Evolutionary conservation across 1,284 basidiomycete genomes (phyloP), one percentile per base, ranked within the genome.

Genomic region (Ceraceosorus bombacis): DNA sequence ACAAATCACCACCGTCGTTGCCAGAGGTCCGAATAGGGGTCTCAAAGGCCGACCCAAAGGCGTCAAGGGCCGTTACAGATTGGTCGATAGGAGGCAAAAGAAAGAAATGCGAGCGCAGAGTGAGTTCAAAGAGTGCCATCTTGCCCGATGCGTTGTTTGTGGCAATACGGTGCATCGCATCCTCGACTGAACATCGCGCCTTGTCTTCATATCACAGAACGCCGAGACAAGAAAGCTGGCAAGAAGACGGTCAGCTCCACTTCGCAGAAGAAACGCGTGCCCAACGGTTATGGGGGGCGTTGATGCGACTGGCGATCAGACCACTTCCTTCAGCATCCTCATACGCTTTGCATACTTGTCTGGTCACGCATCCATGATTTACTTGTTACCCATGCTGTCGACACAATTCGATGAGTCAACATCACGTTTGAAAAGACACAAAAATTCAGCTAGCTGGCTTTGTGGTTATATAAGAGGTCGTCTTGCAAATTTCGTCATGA

Each of bases 1-100:
- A 72, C 88, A 92, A 60, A 78, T 89, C 61, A 90, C 92, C 80
- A 79, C 97, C 9, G 86, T 99, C 38, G 94, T 98, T 4, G 95
- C 94, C 9, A 89, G 87, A 72, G 95, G 95, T 55, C 82, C 83
- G 15, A 89, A 95, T 78, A 89, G 85, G 73, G 95, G 90, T 58
- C 78, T 93, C 69, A 88, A 93, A 81, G 95, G 95, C 7, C 81
- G 95, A 61, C 95, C 95, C 17, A 95, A 88, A 79, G 95, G 95
- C 66, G 87, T 96, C 62, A 97, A 95, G 81, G 95, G 80, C 51
- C 74, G 79, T 43, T 81, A 80, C 70, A 78, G 68, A 60, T 75
- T 77, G 74, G 74, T 76, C 49, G 75, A 77, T 55, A 56, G 65
- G 46, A 64, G 75, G 41, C 70, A 71, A 69, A 77, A 77, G 65